Conservation (phyloP, 2,329 filamentous ascomycete genomes). For the Cordyceps javanica region DNA sequence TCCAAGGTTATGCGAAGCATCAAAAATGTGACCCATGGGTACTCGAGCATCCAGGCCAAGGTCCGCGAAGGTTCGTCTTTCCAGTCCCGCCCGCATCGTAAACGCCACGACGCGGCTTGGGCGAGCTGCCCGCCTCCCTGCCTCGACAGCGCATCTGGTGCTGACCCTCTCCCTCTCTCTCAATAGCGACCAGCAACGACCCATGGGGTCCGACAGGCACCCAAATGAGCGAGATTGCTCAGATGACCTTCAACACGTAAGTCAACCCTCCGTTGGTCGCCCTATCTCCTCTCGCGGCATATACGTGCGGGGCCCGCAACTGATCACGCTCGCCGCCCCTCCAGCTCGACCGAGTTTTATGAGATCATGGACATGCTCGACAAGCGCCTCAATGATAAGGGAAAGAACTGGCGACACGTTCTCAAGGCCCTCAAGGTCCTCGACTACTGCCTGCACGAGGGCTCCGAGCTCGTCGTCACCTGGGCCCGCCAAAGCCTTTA, state of each 20-base stretch:
- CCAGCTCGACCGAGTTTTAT: conserved; percentile 91
- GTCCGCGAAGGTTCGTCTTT: conserved; percentile 78
- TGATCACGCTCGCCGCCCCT: not conserved
- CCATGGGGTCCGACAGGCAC: conserved; percentile 97
- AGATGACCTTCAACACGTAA: conserved; percentile 96
- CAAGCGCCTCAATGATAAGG: conserved; percentile 97
- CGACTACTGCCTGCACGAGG: conserved; percentile 96
- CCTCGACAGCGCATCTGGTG: conserved; percentile 15
- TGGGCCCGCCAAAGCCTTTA: conserved; percentile 98
- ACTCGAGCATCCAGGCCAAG: conserved; percentile 94
- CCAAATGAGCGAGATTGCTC: conserved; percentile 97
- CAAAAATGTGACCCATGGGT: conserved; percentile 99
- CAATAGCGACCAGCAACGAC: conserved; percentile 93
- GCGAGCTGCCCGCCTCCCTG: conserved; percentile 3
- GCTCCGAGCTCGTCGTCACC: conserved; percentile 91
- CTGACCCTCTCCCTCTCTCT: not conserved
- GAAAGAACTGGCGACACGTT: conserved; percentile 99
- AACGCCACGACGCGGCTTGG: not conserved
- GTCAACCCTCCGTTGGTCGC: conserved; percentile 25
- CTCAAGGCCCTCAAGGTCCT: conserved; percentile 95
- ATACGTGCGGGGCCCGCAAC: conserved; percentile 5
- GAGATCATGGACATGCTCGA: conserved; percentile 99
- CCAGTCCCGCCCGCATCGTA: conserved; percentile 1
- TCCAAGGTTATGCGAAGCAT: conserved; percentile 96
- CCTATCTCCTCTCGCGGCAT: not conserved